Evolutionary conservation across 495 filamentous ascomycete species (phyloP).

Genomic region (Lineolata rhizophorae): DNA sequence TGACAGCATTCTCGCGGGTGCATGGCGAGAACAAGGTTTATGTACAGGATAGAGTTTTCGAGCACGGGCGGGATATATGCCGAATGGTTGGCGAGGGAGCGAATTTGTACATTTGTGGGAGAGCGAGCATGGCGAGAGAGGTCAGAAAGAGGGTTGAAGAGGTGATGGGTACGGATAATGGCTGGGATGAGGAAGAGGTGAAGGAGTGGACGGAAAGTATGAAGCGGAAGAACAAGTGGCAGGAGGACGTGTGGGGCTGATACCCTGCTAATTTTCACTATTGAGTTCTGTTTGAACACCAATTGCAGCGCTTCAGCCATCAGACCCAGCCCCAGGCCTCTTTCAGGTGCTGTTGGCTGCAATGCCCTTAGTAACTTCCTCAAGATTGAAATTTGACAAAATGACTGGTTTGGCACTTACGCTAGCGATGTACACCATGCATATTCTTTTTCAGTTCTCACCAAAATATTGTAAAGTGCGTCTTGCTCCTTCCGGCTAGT

Average conservation of each 20-base stretch:
- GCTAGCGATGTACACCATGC: too few species aligned
- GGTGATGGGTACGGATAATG: constrained; percentile 13
- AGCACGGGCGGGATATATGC: constrained; percentile 17
- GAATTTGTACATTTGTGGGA: constrained; percentile 28
- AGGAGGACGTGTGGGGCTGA: constrained; percentile 28
- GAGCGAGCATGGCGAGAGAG: constrained; percentile 29
- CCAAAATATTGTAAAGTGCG: too few species aligned
- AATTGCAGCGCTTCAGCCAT: too few species aligned
- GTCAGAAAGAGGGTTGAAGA: constrained; percentile 21
- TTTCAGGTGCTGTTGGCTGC: too few species aligned
- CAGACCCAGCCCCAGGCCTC: too few species aligned
- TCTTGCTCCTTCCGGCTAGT: too few species aligned
- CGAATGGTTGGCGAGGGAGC: constrained; percentile 19
- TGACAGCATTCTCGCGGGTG: not conserved
- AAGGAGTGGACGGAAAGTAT: constrained; percentile 22
- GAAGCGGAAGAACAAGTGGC: constrained; percentile 27
- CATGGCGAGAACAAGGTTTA: constrained; percentile 10
- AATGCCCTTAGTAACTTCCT: too few species aligned
- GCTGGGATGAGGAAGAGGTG: constrained; percentile 19
- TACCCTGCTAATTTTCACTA: too few species aligned
- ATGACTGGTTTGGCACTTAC: too few species aligned
- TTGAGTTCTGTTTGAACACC: too few species aligned
- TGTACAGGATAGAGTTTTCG: constrained; percentile 22
- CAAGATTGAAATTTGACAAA: too few species aligned
- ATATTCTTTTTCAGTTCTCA: too few species aligned